Base-by-base conservation (phyloP, 208 protist genomes). In the Acanthamoeba rhysodes region DNA sequence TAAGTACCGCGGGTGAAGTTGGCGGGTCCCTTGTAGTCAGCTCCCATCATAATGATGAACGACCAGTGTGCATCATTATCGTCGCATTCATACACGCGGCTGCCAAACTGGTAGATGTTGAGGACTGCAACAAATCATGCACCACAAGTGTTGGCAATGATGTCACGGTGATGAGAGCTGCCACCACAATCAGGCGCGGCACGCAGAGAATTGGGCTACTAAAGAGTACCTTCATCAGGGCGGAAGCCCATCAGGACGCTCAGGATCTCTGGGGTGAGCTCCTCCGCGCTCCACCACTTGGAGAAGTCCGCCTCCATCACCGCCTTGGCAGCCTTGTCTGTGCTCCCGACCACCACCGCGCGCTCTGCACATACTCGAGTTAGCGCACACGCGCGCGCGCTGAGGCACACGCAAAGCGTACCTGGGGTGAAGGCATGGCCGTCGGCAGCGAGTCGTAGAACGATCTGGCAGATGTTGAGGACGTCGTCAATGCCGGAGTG, bases 401-500 rank as follows among this genome's bases (percentile, higher is more conserved):
- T n/a, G n/a, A n/a, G n/a, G n/a, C n/a, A n/a, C 24, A 41, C 1
- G 27, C 70, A 53, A 2, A n/a, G 12, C 2, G 74, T 84, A 85
- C 45, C 76, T 0, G 87, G 16, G 0, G 82, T 93, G 62, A 93
- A 93, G 87, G 37, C 20, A n/a, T 93, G 87, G 20, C 87, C 87
- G 8, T 76, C 64, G 14, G 55, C 62, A 4, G 64, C 24, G 27
- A 93, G 87, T 16, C 62, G 62, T 59, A 57, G 7, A 12, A 93
- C 62, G 34, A 93, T 93, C 41, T 93, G 55, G 64, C 59, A 48
- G 87, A 93, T 93, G 45, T 93, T 93, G 64, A 93, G 87, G 41
- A 68, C 34, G 87, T 93, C 87, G 27, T 93, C 87, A 12, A 93
- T 76, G 62, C 87, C 87, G 27, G 87, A 93, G 87, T 93, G 87